Evolutionary conservation across 1,284 basidiomycete genomes (phyloP).

Genomic region (Naganishia cerealis): DNA sequence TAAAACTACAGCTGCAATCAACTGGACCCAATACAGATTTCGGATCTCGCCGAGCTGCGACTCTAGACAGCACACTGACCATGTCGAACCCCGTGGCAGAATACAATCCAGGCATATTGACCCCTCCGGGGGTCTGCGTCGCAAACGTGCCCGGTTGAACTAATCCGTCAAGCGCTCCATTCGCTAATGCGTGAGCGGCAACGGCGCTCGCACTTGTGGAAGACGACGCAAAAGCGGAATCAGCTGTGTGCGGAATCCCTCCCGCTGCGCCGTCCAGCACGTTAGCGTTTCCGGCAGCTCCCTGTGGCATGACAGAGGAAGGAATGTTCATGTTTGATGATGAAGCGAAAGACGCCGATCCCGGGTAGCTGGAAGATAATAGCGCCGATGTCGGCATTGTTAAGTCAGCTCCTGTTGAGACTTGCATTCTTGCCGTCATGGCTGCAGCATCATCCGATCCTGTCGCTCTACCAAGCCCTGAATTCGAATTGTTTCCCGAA

Average conservation of each 20-base stretch:
- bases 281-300: conserved; percentile 30
- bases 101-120: conserved; percentile 60
- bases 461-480: conserved; percentile 16
- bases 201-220: conserved; percentile 37
- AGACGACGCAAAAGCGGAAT: conserved; percentile 43
- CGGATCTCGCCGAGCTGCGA: conserved; percentile 72
- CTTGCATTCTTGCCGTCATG: not conserved
- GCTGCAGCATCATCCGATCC: conserved; percentile 12
- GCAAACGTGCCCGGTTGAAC: conserved; percentile 35
- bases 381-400: conserved; percentile 34
- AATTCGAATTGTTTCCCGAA: conserved; percentile 33
- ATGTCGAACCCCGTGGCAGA: conserved; percentile 88
- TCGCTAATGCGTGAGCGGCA: conserved; percentile 26
- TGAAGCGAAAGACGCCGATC: conserved; percentile 29
- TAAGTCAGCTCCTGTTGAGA: conserved; percentile 4
- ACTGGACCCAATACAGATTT: conserved; percentile 81
- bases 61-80: conserved; percentile 73
- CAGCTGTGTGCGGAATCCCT: conserved; percentile 22
- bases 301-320: conserved; percentile 37
- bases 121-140: conserved; percentile 33
- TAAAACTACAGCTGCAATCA: conserved; percentile 84
- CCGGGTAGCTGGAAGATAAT: conserved; percentile 38
- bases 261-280: conserved; percentile 10
- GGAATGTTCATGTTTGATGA: conserved; percentile 43
- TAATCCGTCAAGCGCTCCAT: conserved; percentile 23